phyloP scores from a whole-genome alignment of 345 rosid genomes.

The Rhizophora apiculata region DNA sequence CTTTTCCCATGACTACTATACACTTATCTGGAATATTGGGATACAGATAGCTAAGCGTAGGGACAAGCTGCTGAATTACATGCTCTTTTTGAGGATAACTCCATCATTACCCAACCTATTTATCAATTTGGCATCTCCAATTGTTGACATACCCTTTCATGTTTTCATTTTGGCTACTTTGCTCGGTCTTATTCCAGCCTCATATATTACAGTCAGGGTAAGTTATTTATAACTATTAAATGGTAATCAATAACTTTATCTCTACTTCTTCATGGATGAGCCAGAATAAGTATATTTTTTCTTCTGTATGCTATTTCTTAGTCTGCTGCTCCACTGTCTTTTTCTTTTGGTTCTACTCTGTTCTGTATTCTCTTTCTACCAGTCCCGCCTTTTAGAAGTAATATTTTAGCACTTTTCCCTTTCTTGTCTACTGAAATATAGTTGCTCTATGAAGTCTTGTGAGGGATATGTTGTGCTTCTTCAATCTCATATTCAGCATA shows the following conservation, averaged over 20 bases:
- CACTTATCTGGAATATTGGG: not conserved
- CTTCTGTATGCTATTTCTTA: too few species aligned
- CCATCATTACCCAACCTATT: slow-evolving; percentile 94
- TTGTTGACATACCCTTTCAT: slow-evolving; percentile 94
- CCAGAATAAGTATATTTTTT: too few species aligned
- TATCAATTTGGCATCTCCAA: slow-evolving; percentile 95
- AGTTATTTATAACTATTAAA: slow-evolving; percentile 15
- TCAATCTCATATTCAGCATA: too few species aligned
- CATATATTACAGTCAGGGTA: slow-evolving; percentile 91
- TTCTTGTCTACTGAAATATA: too few species aligned
- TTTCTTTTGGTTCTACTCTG: too few species aligned
- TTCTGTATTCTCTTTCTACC: not conserved
- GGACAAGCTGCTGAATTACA: slow-evolving; percentile 90
- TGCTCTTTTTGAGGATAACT: slow-evolving; percentile 94
- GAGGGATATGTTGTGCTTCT: too few species aligned
- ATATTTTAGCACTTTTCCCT: too few species aligned
- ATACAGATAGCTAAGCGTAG: slow-evolving; percentile 79
- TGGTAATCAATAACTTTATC: too few species aligned
- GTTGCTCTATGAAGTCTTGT: too few species aligned
- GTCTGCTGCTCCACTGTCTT: too few species aligned
- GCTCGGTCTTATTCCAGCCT: slow-evolving; percentile 88
- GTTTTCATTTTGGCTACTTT: slow-evolving; percentile 85
- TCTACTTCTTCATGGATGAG: too few species aligned
- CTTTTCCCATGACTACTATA: not conserved
- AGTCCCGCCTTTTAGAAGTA: too few species aligned